Conservation (phyloP, 2,329 filamentous ascomycete genomes). For the Neophaeococcomyces aloes region DNA sequence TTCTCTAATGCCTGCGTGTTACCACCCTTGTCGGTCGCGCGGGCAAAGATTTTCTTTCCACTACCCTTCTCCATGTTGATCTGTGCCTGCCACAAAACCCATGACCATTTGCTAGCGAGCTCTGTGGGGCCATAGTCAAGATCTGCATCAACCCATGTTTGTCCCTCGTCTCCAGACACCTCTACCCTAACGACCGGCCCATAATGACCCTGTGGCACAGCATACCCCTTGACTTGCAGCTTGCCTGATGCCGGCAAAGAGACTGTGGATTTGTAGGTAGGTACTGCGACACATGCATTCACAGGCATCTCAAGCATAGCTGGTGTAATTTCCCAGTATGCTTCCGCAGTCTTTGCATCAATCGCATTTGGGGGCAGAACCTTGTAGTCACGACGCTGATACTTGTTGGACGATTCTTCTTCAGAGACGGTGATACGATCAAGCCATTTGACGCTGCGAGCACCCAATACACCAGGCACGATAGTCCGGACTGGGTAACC, state of each 20-base stretch:
- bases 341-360: slow-evolving; percentile 39
- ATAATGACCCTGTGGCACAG: slow-evolving; percentile 42
- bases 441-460: slow-evolving; percentile 47
- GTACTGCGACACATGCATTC: slow-evolving; percentile 45
- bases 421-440: slow-evolving; percentile 43
- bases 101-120: slow-evolving; percentile 40
- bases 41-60: slow-evolving; percentile 40
- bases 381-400: slow-evolving; percentile 51
- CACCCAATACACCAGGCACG: slow-evolving; percentile 44
- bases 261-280: slow-evolving; percentile 37
- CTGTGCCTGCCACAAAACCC: slow-evolving; percentile 44
- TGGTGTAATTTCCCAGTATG: slow-evolving; percentile 42
- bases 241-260: slow-evolving; percentile 26
- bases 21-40: slow-evolving; percentile 44
- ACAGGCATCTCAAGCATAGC: slow-evolving; percentile 47
- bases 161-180: slow-evolving; percentile 41
- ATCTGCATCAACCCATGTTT: slow-evolving; percentile 41
- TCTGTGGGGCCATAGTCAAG: slow-evolving; percentile 22
- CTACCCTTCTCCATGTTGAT: slow-evolving; percentile 34
- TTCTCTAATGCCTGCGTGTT: slow-evolving; percentile 39
- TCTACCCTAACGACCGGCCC: slow-evolving; percentile 46
- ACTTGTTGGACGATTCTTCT: slow-evolving; percentile 44
- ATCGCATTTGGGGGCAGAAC: slow-evolving; percentile 44
- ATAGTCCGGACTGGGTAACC: slow-evolving; percentile 44
- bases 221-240: slow-evolving; percentile 46